Percentiles rank a stretch among this genome's conserved stretches.
Conservation (phyloP, 371 early-diverging fungal genomes). For the Zancudomyces culisetae region DNA sequence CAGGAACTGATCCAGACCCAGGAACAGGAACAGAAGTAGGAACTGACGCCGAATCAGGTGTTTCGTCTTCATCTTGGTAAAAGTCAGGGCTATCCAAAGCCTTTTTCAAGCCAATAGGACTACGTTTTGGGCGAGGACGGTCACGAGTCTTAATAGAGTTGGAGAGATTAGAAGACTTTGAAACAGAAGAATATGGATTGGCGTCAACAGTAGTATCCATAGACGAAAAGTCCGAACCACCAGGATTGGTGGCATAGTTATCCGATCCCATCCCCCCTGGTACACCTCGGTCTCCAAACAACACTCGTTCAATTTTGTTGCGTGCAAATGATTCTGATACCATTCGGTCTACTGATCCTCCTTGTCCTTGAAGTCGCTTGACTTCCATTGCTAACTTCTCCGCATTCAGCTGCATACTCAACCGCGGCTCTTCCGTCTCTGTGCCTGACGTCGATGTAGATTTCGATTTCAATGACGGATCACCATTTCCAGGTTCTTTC, state of each 20-base stretch:
- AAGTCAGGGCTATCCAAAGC: not conserved
- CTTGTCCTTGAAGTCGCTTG: constrained; percentile 20
- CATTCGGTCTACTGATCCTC: too few species aligned
- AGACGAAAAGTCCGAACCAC: not conserved
- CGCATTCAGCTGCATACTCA: constrained; percentile 8
- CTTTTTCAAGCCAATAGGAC: not conserved
- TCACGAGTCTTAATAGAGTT: not conserved
- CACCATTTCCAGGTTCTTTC: not conserved
- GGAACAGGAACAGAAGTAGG: not conserved
- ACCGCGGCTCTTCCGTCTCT: constrained; percentile 6
- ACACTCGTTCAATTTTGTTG: constrained; percentile 18
- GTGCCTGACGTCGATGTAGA: constrained; percentile 9
- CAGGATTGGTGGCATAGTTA: not conserved
- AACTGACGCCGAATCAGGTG: not conserved
- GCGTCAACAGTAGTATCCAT: not conserved
- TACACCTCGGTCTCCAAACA: constrained; percentile 1
- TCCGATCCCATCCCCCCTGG: too few species aligned
- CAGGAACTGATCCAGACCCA: not conserved
- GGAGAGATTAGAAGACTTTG: not conserved
- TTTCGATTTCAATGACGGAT: constrained; percentile 1
- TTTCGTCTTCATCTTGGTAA: not conserved
- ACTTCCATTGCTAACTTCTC: constrained; percentile 18
- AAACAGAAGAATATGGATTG: not conserved
- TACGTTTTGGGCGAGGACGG: not conserved
- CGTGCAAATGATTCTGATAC: constrained; percentile 5